phyloP scores from a whole-genome alignment of 2,329 filamentous ascomycete genomes.

The Sarocladiaceae sp. region DNA sequence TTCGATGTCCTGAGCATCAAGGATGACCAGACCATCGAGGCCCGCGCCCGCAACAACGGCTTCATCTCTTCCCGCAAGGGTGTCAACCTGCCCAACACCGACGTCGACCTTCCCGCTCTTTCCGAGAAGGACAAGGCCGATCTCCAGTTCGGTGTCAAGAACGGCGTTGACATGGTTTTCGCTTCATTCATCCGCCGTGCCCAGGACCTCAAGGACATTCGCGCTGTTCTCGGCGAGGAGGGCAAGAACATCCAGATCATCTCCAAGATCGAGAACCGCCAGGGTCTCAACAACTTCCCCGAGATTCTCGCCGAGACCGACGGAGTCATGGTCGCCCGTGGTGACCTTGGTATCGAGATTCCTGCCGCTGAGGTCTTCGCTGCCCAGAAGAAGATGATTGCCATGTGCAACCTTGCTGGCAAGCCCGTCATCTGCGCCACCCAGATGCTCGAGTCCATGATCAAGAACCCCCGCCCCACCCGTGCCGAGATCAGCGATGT shows the following conservation, averaged over 20 bases:
- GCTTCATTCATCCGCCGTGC: conserved; percentile 96
- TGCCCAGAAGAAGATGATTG: conserved; percentile 99
- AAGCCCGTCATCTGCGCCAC: conserved; percentile 99
- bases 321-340: conserved; percentile 99
- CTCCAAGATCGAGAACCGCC: conserved; percentile 99
- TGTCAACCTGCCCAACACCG: conserved; percentile 97
- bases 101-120: conserved; percentile 93
- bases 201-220: conserved; percentile 89
- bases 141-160: conserved; percentile 93
- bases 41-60: conserved; percentile 89
- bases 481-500: conserved; percentile 98
- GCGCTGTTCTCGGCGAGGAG: conserved; percentile 80
- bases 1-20: conserved; percentile 87
- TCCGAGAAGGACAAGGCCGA: conserved; percentile 98
- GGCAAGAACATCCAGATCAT: conserved; percentile 99
- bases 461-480: conserved; percentile 97
- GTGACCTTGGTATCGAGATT: conserved; percentile 94
- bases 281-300: conserved; percentile 98
- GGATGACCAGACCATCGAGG: conserved; percentile 83
- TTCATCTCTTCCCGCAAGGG: conserved; percentile 99
- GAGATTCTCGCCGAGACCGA: conserved; percentile 95
- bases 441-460: conserved; percentile 99
- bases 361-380: conserved; percentile 97
- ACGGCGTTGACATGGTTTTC: conserved; percentile 98
- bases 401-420: conserved; percentile 98